These are phyloP conservation scores for Massariosphaeria phaeospora DNA, from an alignment of 495 filamentous ascomycete genomes.

Conservation along the genomic window DNA sequence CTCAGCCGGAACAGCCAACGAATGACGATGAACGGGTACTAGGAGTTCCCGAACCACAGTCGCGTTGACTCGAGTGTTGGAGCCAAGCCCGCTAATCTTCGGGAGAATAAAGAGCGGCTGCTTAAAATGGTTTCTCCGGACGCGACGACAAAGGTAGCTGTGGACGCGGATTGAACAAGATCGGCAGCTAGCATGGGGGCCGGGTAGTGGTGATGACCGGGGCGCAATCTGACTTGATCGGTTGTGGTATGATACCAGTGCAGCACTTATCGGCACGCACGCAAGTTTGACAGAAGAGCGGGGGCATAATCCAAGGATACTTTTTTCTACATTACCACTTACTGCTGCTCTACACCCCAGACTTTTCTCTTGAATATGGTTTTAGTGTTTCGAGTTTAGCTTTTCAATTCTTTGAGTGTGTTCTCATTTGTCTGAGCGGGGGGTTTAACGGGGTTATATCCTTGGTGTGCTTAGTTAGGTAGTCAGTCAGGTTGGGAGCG, in stretches of 20 bases:
- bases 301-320: no score
- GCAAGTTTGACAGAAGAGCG: no score
- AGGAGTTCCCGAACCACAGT: constrained; percentile 29
- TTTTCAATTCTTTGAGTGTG: not conserved
- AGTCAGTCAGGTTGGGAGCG: not conserved
- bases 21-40: constrained; percentile 98
- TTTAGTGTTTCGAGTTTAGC: constrained; percentile 7
- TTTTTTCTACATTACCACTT: constrained; percentile 6
- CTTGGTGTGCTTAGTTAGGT: not conserved
- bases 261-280: constrained; percentile 22
- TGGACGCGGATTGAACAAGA: no score
- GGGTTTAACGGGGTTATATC: constrained; percentile 2
- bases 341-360: not conserved
- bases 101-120: not conserved
- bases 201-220: no score
- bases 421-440: constrained; percentile 6
- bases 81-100: not conserved
- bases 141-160: no score
- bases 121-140: not conserved
- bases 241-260: constrained; percentile 31
- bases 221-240: not conserved
- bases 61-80: not conserved
- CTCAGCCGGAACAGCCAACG: constrained; percentile 93
- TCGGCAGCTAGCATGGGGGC: no score
- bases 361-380: constrained; percentile 18